Conservation (phyloP, 2,329 filamentous ascomycete genomes). For the Aspergillus sp. region DNA sequence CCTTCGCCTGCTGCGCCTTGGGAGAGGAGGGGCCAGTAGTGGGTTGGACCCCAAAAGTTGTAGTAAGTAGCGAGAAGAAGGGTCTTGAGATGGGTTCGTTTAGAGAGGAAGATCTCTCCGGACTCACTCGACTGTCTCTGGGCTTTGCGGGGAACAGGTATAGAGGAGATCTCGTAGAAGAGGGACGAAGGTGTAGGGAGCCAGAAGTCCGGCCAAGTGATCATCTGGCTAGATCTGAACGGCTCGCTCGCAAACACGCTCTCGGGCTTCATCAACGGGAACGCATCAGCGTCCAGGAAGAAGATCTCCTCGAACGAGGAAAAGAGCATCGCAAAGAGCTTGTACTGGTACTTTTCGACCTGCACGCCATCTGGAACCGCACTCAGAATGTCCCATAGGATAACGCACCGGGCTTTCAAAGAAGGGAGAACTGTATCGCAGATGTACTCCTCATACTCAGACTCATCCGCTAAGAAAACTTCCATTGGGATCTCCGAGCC, state of each 20-base stretch:
- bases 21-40: slow-evolving; percentile 41
- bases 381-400: slow-evolving; percentile 39
- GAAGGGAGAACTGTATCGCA: slow-evolving; percentile 39
- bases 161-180: slow-evolving; percentile 34
- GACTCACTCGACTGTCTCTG: slow-evolving; percentile 34
- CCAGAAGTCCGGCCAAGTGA: slow-evolving; percentile 47
- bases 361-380: slow-evolving; percentile 20
- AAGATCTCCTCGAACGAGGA: slow-evolving; percentile 45
- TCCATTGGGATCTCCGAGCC: slow-evolving; percentile 41
- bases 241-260: slow-evolving; percentile 36
- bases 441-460: slow-evolving; percentile 37
- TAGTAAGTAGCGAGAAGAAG: slow-evolving; percentile 46
- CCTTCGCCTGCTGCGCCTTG: slow-evolving; percentile 45
- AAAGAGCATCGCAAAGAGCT: slow-evolving; percentile 44
- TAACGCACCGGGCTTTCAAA: slow-evolving; percentile 38
- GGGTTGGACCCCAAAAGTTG: slow-evolving; percentile 41
- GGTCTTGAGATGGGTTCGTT: slow-evolving; percentile 34
- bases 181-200: slow-evolving; percentile 30
- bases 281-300: slow-evolving; percentile 45
- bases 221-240: slow-evolving; percentile 36
- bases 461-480: slow-evolving; percentile 37
- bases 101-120: slow-evolving; percentile 42
- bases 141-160: slow-evolving; percentile 15
- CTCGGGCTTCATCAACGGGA: slow-evolving; percentile 39
- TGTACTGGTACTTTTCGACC: slow-evolving; percentile 43